Conservation (phyloP, 768 basidiomycete genomes). For the Mycena rosella region DNA sequence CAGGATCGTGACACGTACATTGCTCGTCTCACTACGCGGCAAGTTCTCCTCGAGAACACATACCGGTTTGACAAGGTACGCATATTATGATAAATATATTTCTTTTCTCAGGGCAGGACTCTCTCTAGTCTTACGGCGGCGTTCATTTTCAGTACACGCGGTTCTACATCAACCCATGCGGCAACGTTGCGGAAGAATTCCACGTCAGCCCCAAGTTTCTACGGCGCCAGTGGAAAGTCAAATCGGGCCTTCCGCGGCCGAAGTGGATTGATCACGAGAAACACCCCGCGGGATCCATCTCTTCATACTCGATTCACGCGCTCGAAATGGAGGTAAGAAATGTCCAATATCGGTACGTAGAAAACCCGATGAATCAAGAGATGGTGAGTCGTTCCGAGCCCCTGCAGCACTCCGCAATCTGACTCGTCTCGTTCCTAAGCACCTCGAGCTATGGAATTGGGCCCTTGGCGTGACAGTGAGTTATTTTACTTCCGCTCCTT, state of each 20-base stretch:
- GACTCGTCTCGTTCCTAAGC: not conserved
- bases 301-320: not conserved
- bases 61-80: no score
- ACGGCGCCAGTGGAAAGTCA: not conserved
- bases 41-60: no score
- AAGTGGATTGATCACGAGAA: conserved; percentile 3
- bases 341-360: not conserved
- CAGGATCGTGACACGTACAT: no score
- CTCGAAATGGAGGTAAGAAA: not conserved
- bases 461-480: not conserved
- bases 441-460: not conserved
- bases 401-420: not conserved
- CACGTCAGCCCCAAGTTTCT: not conserved
- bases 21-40: no score
- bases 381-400: not conserved
- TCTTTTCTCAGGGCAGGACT: no score
- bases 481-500: not conserved
- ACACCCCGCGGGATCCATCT: not conserved
- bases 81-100: no score
- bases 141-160: not conserved
- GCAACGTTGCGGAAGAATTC: not conserved
- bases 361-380: not conserved
- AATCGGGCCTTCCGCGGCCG: not conserved
- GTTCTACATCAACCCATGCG: not conserved
- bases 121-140: no score